Percentiles rank a stretch among this genome's conserved stretches.
These are phyloP conservation scores for Phytophthora macrochlamydospora DNA, from an alignment of 352 stramenopile genomes.

Conservation along the genomic window DNA sequence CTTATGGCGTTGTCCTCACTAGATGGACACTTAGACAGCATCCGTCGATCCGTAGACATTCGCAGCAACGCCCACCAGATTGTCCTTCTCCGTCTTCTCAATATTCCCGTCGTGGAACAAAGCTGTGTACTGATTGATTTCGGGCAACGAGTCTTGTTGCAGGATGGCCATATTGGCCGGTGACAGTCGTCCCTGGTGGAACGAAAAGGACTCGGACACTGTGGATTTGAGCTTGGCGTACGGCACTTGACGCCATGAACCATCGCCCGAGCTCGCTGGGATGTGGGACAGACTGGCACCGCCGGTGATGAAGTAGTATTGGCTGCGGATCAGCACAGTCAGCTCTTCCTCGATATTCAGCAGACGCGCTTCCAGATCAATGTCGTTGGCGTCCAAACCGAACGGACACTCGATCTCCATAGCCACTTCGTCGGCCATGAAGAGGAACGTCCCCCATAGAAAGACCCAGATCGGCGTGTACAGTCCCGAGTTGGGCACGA, in stretches of 20 bases:
- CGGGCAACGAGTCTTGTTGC: slow-evolving; percentile 53
- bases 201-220: slow-evolving; percentile 41
- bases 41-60: slow-evolving; percentile 20
- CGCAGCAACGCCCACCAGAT: neutral
- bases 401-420: slow-evolving; percentile 89
- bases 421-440: slow-evolving; percentile 81
- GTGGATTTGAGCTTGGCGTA: slow-evolving; percentile 9
- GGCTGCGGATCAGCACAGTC: slow-evolving; percentile 79
- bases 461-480: slow-evolving; percentile 86
- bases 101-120: slow-evolving; percentile 35
- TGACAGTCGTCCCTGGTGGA: slow-evolving; percentile 65
- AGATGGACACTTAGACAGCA: slow-evolving; percentile 1
- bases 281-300: slow-evolving; percentile 42
- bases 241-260: slow-evolving; percentile 25
- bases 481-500: slow-evolving; percentile 70
- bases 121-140: slow-evolving; percentile 72
- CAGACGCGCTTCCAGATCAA: slow-evolving; percentile 74
- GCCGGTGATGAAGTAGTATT: slow-evolving; percentile 82
- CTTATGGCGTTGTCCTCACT: neutral
- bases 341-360: slow-evolving; percentile 85
- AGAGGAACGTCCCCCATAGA: slow-evolving; percentile 82
- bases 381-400: slow-evolving; percentile 80
- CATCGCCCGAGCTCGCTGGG: slow-evolving; percentile 4
- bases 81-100: slow-evolving; percentile 9
- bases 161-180: slow-evolving; percentile 39